phyloP scores from a whole-genome alignment of 768 basidiomycete species.

The Tylopilus vinaceipallidus region DNA sequence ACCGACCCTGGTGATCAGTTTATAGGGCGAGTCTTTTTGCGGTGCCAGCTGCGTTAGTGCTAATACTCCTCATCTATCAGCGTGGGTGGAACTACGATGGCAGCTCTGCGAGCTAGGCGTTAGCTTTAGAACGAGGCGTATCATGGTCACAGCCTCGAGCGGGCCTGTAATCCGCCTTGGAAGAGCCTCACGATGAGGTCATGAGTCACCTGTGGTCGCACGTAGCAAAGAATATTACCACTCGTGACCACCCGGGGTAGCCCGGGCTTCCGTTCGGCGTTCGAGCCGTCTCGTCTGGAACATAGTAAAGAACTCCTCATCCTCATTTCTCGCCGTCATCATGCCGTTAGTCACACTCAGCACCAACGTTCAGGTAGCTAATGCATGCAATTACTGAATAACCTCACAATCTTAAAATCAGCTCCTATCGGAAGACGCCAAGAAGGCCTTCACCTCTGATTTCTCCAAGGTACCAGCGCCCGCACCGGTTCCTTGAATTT shows the following conservation, averaged over 20 bases:
- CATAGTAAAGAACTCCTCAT: no score
- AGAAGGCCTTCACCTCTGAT: constrained; percentile 40
- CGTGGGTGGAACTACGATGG: constrained; percentile 1
- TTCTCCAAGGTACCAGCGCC: constrained; percentile 51
- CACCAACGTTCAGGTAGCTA: constrained; percentile 37
- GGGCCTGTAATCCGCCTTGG: no score
- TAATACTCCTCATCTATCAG: neutral
- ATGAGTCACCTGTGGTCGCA: no score
- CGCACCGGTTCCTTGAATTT: neutral
- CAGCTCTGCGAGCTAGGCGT: neutral
- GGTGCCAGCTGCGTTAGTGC: neutral
- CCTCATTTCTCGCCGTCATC: neutral
- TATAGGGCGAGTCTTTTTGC: neutral
- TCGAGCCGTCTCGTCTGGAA: no score
- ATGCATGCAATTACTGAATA: neutral
- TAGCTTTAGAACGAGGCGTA: neutral
- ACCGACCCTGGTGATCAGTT: constrained; percentile 6
- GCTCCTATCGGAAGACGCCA: constrained; percentile 25
- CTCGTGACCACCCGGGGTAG: no score
- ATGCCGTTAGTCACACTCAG: constrained; percentile 42
- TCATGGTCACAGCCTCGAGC: no score
- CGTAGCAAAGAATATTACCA: no score
- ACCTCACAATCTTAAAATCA: constrained; percentile 3
- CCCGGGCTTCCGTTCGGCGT: neutral
- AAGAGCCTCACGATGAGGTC: no score